Evolutionary conservation across 345 rosid genomes (phyloP), one percentile per base, ranked within the genome.

Genomic region (Eucalyptus leucophloia): DNA sequence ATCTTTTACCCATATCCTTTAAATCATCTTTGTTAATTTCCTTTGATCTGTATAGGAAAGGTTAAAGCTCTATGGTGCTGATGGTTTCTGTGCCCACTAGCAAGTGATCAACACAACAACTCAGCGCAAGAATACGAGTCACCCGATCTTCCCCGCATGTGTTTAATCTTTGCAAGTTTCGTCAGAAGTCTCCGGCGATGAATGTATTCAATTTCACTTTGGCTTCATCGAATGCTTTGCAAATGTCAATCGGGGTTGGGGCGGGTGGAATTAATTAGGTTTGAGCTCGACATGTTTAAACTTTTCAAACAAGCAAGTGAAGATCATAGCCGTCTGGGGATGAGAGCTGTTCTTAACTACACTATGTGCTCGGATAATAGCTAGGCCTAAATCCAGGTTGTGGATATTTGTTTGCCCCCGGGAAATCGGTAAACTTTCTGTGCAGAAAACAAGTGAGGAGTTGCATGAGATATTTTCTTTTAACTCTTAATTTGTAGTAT

Each of bases 21-120:
- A 28, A 44, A 45, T 8, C 54, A 5, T 86, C 7, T 28, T 86
- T 44, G 49, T 26, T 83, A 45, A 23, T 83, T 83, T 83, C 4
- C 30, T 82, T 45, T 37, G 23, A n/a, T 19, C 28, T 0, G 14
- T 86, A 7, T 18, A 45, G 34, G 72, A n/a, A 4, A 15, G 37
- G 11, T 65, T 49, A 60, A 54, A 72, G 26, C 45, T 72, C 82
- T 19, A 12, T 24, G 45, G 82, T 92, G 92, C 94, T 93, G 91
- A 92, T 88, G 89, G 91, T 87, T 65, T 28, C 42, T 28, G 23
- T 37, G 83, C 85, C 56, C 69, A n/a, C 85, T 15, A 4, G 47
- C 45, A 72, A 72, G 82, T 2, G 45, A 19, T 37, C 82, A 37
- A 72, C 26, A 72, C 2, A 0, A 37, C 7, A 23, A 34, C 82